A percentile compares a stretch with the other conserved stretches of the same genome.
Conservation (phyloP, 2,329 filamentous ascomycete genomes). For the Cadophora sp. region DNA sequence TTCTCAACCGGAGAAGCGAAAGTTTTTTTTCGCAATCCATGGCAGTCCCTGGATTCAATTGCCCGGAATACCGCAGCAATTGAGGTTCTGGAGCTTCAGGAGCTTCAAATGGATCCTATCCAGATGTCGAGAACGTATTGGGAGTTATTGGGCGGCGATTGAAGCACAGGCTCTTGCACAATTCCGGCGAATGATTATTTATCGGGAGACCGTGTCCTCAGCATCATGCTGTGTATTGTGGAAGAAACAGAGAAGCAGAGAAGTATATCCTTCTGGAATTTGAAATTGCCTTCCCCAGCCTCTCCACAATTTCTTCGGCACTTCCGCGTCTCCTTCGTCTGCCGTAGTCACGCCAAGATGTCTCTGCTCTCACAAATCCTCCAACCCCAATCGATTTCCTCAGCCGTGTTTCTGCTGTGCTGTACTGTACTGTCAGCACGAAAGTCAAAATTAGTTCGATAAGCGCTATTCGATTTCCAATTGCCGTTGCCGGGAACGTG, state of each 20-base stretch:
- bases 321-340: not conserved
- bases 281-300: no score
- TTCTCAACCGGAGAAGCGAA: not conserved
- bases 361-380: not conserved
- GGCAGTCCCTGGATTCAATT: no score
- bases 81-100: no score
- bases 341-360: not conserved
- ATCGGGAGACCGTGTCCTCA: no score
- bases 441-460: conserved; percentile 1
- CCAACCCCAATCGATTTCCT: not conserved
- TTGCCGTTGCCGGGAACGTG: not conserved
- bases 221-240: no score
- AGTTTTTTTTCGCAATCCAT: not conserved
- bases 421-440: not conserved
- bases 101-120: no score
- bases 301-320: not conserved
- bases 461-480: not conserved
- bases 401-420: not conserved
- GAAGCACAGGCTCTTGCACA: no score
- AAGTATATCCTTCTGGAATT: not conserved
- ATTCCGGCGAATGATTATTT: no score
- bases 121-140: no score
- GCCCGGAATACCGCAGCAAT: no score
- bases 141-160: no score
- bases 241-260: not conserved